A percentile compares a stretch with the other conserved stretches of the same genome.
Conservation (phyloP, 140 eudicot genomes). For the Flaveria floridana region DNA sequence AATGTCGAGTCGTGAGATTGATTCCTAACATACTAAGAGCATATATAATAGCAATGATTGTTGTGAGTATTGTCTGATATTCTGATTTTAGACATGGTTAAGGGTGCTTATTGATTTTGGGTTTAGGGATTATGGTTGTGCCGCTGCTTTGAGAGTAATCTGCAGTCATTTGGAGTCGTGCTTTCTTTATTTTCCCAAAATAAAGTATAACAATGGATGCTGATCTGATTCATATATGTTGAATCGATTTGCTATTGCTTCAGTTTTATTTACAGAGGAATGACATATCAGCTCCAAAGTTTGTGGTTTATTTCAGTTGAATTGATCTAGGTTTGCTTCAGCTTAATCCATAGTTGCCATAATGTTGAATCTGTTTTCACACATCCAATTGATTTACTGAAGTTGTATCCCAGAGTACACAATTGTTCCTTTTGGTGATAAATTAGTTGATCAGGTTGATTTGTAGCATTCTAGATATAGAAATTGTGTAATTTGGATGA, state of each 20-base stretch:
- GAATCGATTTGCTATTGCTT: slow-evolving; percentile 19
- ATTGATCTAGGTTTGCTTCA: slow-evolving; percentile 5
- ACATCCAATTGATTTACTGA: slow-evolving; percentile 18
- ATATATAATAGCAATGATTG: neutral
- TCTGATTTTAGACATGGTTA: slow-evolving; percentile 8
- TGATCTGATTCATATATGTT: slow-evolving; percentile 12
- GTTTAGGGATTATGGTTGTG: neutral
- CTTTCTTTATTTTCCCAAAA: neutral
- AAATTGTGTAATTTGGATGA: slow-evolving; percentile 8
- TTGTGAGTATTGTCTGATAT: slow-evolving; percentile 11
- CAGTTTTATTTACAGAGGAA: neutral
- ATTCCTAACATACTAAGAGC: neutral
- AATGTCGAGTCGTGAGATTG: neutral
- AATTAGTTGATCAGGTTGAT: slow-evolving; percentile 13
- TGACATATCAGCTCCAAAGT: slow-evolving; percentile 7
- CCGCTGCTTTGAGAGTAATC: neutral
- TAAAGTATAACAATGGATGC: neutral
- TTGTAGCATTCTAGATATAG: slow-evolving; percentile 21
- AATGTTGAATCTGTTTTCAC: slow-evolving; percentile 6
- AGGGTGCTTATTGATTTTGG: slow-evolving; percentile 1
- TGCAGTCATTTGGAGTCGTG: slow-evolving; percentile 1
- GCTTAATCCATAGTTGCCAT: neutral
- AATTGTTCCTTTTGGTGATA: slow-evolving; percentile 3
- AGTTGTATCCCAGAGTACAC: slow-evolving; percentile 4
- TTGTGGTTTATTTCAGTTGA: slow-evolving; percentile 11